Evolutionary conservation across 805 yeast species (phyloP), one percentile per base, ranked within the genome.

Genomic region (Candida patagonica): DNA sequence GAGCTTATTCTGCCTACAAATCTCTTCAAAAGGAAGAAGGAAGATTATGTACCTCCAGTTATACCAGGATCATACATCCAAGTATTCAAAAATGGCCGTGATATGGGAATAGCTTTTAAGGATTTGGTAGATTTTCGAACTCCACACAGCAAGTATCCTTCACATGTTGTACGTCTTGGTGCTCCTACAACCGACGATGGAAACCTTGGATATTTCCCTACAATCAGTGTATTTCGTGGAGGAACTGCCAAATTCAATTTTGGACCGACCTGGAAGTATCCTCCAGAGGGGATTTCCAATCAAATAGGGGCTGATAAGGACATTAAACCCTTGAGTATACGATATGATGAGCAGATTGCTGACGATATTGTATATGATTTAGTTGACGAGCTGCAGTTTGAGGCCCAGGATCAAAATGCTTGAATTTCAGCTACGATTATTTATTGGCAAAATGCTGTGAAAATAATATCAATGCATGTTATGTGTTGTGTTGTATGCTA

Each of bases 141-240:
- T 0, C 88, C 94, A 2, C 68, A 78, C 42, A 74, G 88, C 30
- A 78, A 53, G 34, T 63, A 45, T 42, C 55, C 53, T 27, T 36
- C 50, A 2, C 42, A 52, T 8, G 40, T 49, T 13, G 50, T 47
- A 12, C 17, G 30, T 20, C 21, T 21, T 8, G 31, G 37, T 3
- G 49, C 51, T 3, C 48, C 49, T 3, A 48, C 54, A 7, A 50
- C 49, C 6, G 94, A 92, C 56, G 96, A 92, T 55, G 95, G 95
- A 0, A 65, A 75, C 31, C 61, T 86, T 40, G 98, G 97, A 0
- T 92, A 92, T 56, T 92, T 78, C 60, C 97, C 98, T 1, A 84
- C 87, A 65, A 68, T 85, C 25, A 82, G 95, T 40, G 82, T 81
- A 20, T 92, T 75, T 55, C 76, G 75, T 48, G 80, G 80, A 2